Evolutionary conservation across 2,329 filamentous ascomycete genomes (phyloP).

Genomic region (Fusarium veterinarium): DNA sequence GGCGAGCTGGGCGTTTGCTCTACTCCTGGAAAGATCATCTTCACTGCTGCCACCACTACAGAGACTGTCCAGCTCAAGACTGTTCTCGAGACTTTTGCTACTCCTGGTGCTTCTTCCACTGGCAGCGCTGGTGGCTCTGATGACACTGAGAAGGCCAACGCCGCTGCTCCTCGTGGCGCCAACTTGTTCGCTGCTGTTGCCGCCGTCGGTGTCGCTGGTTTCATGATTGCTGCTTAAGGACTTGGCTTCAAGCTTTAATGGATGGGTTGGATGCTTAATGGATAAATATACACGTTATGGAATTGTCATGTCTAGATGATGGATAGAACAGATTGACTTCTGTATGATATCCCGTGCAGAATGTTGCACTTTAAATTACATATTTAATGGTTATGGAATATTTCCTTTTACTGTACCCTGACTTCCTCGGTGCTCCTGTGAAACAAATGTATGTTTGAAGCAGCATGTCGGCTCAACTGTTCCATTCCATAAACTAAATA

Average conservation of each 20-base stretch:
- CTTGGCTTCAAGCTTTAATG: not conserved
- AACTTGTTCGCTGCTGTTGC: conserved; percentile 12
- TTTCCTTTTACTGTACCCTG: not conserved
- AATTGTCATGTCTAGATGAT: not conserved
- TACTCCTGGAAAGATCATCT: conserved; percentile 8
- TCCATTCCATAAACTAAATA: not conserved
- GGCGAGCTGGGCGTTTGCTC: not conserved
- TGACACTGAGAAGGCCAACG: not conserved
- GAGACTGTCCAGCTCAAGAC: conserved; percentile 17
- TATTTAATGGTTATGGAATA: not conserved
- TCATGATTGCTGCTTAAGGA: conserved; percentile 15
- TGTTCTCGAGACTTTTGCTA: not conserved
- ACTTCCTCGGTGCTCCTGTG: not conserved
- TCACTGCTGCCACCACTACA: conserved; percentile 23
- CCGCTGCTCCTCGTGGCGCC: not conserved
- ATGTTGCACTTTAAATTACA: not conserved
- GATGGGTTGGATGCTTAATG: not conserved
- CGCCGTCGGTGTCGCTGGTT: conserved; percentile 11
- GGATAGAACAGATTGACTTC: conserved; percentile 6
- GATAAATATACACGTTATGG: not conserved
- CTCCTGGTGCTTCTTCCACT: not conserved
- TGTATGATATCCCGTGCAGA: conserved; percentile 20
- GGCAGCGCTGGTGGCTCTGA: not conserved
- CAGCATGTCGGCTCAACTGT: too few species aligned
- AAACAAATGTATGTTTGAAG: not conserved